Evolutionary conservation across 2,329 filamentous ascomycete species (phyloP).

Genomic region (Ophiostoma tasmaniense): DNA sequence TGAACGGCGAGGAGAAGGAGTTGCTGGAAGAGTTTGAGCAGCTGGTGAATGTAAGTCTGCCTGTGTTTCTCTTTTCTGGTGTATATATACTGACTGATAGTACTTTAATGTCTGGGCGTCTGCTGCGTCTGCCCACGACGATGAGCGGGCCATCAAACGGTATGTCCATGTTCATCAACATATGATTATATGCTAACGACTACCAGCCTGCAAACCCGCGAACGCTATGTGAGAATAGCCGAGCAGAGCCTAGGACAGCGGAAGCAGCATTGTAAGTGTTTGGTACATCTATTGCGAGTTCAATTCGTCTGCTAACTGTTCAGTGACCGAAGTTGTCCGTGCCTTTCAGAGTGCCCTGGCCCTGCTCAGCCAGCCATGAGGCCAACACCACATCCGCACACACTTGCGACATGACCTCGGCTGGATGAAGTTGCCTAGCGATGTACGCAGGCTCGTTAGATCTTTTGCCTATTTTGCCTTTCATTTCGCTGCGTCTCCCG

Average conservation of each 20-base stretch:
- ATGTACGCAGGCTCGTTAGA: neutral
- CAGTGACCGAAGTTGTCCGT: slow-evolving; percentile 49
- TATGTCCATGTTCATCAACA: slow-evolving; percentile 27
- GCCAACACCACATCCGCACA: too few species aligned
- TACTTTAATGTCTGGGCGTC: slow-evolving; percentile 74
- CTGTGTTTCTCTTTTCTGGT: too few species aligned
- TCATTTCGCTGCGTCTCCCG: neutral
- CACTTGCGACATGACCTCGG: neutral
- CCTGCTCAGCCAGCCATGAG: slow-evolving; percentile 35
- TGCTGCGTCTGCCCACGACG: slow-evolving; percentile 62
- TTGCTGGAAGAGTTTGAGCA: slow-evolving; percentile 59
- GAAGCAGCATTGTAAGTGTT: slow-evolving; percentile 65
- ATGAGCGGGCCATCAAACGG: slow-evolving; percentile 70
- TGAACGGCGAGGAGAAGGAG: slow-evolving; percentile 54
- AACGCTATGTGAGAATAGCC: slow-evolving; percentile 63
- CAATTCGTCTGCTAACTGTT: slow-evolving; percentile 19
- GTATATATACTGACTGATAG: slow-evolving; percentile 26
- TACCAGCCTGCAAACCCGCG: slow-evolving; percentile 65
- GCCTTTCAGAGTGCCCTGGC: slow-evolving; percentile 56
- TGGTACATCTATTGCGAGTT: slow-evolving; percentile 12
- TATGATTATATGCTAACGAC: neutral
- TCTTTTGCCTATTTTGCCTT: neutral
- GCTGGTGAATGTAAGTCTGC: slow-evolving; percentile 37
- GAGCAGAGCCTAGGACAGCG: slow-evolving; percentile 65
- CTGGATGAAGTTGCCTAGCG: neutral